Evolutionary conservation across 495 filamentous ascomycete genomes (phyloP).

Genomic region (Pyrenopolyporus hunteri): DNA sequence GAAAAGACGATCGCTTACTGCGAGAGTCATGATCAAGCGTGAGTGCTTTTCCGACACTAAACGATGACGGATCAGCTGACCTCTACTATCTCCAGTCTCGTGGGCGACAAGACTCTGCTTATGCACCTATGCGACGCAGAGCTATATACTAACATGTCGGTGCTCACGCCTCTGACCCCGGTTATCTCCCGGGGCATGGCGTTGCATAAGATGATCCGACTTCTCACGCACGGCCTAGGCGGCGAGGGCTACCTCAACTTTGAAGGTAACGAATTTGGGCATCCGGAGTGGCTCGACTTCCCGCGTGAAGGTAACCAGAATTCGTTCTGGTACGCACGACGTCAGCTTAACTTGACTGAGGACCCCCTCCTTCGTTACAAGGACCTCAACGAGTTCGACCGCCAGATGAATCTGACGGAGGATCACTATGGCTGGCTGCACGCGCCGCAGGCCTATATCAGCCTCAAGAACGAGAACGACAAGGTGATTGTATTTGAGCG

Average conservation of each 20-base stretch:
- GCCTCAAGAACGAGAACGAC: slow-evolving; percentile 90
- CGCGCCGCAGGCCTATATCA: slow-evolving; percentile 84
- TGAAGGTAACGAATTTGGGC: slow-evolving; percentile 97
- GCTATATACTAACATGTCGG: slow-evolving; percentile 97
- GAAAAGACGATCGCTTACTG: slow-evolving; percentile 99
- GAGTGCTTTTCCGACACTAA: slow-evolving; percentile 48
- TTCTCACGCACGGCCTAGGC: slow-evolving; percentile 91
- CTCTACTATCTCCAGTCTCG: slow-evolving; percentile 65
- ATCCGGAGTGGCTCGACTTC: slow-evolving; percentile 99
- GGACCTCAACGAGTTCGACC: slow-evolving; percentile 94
- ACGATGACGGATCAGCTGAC: slow-evolving; percentile 40
- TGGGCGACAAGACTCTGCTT: slow-evolving; percentile 94
- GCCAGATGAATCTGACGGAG: slow-evolving; percentile 85
- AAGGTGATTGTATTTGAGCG: slow-evolving; percentile 97
- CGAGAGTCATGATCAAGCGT: slow-evolving; percentile 98
- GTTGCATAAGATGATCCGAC: slow-evolving; percentile 95
- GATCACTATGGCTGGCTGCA: slow-evolving; percentile 93
- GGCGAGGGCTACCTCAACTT: slow-evolving; percentile 99
- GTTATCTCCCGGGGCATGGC: slow-evolving; percentile 90
- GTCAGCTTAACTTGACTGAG: slow-evolving; percentile 91
- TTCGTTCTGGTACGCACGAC: slow-evolving; percentile 94
- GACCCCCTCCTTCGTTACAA: slow-evolving; percentile 85
- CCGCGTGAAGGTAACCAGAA: slow-evolving; percentile 93
- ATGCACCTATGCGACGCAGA: slow-evolving; percentile 98
- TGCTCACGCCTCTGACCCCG: slow-evolving; percentile 79